A percentile compares a stretch with the other conserved stretches of the same genome.
phyloP scores from a whole-genome alignment of 441 rosid genomes.

The Omphalea diandra region DNA sequence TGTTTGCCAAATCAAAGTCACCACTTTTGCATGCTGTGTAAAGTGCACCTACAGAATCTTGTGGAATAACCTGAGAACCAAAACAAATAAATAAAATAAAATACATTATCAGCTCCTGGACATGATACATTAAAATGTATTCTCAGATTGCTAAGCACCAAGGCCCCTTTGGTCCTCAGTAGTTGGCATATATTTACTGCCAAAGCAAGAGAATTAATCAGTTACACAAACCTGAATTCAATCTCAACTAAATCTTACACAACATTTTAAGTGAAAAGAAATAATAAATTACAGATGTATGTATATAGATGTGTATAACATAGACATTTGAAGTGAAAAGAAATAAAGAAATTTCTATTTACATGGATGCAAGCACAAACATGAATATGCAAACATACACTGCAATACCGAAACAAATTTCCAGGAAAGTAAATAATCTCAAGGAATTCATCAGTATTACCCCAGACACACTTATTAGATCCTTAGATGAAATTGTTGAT shows the following conservation, averaged over 20 bases:
- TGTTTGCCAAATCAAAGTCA: slow-evolving; percentile 84
- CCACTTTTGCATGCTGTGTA: slow-evolving; percentile 76
- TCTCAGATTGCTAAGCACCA: no score
- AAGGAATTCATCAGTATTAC: slow-evolving; percentile 38
- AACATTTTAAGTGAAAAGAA: neutral
- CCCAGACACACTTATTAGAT: slow-evolving; percentile 84
- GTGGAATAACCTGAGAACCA: slow-evolving; percentile 63
- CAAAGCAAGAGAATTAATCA: neutral
- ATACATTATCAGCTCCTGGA: neutral
- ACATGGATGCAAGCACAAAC: neutral
- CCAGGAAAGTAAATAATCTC: neutral
- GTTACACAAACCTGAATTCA: neutral
- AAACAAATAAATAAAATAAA: neutral
- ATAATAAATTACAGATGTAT: neutral
- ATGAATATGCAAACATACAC: neutral
- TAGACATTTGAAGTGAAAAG: no score
- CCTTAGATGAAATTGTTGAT: slow-evolving; percentile 75
- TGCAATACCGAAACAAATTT: neutral
- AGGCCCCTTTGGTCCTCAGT: neutral
- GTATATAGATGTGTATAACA: neutral
- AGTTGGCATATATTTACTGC: neutral
- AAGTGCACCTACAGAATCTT: slow-evolving; percentile 55
- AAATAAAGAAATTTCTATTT: no score
- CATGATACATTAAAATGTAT: no score
- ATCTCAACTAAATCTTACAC: neutral